phyloP scores from a whole-genome alignment of 768 basidiomycete genomes.

The Pleurotus eryngii region DNA sequence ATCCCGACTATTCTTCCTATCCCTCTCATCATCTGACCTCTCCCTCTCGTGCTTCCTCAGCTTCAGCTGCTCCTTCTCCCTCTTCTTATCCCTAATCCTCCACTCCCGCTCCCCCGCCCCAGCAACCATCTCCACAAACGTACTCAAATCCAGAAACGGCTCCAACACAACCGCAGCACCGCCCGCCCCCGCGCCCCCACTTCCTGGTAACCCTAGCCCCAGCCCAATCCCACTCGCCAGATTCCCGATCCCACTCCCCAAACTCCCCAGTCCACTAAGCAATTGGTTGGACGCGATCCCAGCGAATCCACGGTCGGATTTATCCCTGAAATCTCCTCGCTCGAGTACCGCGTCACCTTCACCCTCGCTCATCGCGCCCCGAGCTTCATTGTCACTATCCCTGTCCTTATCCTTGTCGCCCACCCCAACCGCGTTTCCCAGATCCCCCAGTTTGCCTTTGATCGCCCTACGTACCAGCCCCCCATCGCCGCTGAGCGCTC shows the following conservation, averaged over 20 bases:
- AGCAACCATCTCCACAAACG: conserved; percentile 45
- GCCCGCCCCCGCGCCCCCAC: conserved; percentile 23
- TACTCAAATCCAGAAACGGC: conserved; percentile 48
- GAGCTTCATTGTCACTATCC: background rate
- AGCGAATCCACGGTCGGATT: background rate
- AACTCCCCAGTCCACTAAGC: conserved; percentile 6
- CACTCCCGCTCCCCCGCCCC: conserved; percentile 28
- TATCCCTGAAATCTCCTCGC: background rate
- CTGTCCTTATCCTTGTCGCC: conserved; percentile 25
- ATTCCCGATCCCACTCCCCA: conserved; percentile 24
- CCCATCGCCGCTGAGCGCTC: conserved; percentile 4
- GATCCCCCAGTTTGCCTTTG: conserved; percentile 56
- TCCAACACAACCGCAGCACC: conserved; percentile 41
- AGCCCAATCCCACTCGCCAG: conserved; percentile 40
- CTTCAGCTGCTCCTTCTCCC: conserved; percentile 36
- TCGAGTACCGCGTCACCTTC: background rate
- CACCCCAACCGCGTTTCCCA: conserved; percentile 30
- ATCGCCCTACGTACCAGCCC: conserved; percentile 61
- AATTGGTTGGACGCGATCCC: background rate
- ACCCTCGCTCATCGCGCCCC: conserved; percentile 6
- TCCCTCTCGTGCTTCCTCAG: conserved; percentile 44
- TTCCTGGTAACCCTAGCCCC: conserved; percentile 37
- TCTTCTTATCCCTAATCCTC: conserved; percentile 13
- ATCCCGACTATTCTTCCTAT: conserved; percentile 12
- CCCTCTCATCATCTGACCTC: conserved; percentile 28